phyloP scores from a whole-genome alignment of 1,284 basidiomycete genomes.

The Tilletia indica region DNA sequence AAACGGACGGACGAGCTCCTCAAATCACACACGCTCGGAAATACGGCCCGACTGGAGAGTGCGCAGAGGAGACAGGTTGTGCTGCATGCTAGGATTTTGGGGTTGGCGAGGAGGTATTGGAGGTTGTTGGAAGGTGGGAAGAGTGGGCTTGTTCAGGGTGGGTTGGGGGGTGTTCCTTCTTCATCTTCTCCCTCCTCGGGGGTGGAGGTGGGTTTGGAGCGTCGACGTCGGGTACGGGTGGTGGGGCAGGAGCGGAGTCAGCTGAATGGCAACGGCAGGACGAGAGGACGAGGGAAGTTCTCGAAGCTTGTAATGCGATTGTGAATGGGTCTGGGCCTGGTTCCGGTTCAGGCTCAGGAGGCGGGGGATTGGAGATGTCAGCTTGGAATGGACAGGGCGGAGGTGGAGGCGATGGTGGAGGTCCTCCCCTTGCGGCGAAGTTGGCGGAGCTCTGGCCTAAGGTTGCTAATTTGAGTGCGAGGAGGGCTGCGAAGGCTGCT shows the following conservation, averaged over 20 bases:
- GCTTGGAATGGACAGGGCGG: neutral
- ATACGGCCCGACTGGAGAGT: conserved; percentile 39
- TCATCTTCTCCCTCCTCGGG: neutral
- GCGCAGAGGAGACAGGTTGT: conserved; percentile 41
- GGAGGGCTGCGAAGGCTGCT: conserved; percentile 4
- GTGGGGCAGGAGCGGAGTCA: neutral
- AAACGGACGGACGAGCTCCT: conserved; percentile 35
- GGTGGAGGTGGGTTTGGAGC: conserved; percentile 17
- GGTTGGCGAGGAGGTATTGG: conserved; percentile 22
- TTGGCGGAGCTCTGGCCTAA: conserved; percentile 14
- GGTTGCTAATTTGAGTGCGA: conserved; percentile 6
- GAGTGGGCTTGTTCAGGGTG: neutral
- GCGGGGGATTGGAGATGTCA: too few relatives aligned
- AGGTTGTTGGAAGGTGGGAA: conserved; percentile 20
- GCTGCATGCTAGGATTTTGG: conserved; percentile 46
- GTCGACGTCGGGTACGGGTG: neutral
- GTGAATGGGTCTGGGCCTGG: conserved; percentile 26
- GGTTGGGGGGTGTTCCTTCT: neutral
- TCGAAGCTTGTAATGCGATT: conserved; percentile 51
- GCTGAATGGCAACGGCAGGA: conserved; percentile 28
- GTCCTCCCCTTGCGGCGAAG: neutral
- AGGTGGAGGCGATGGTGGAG: neutral
- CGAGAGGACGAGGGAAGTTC: conserved; percentile 36
- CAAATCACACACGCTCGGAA: conserved; percentile 43
- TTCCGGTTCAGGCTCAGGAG: neutral